These are phyloP conservation scores for Claviceps spartinae DNA, from an alignment of 2,329 filamentous ascomycete genomes.

Conservation along the genomic window DNA sequence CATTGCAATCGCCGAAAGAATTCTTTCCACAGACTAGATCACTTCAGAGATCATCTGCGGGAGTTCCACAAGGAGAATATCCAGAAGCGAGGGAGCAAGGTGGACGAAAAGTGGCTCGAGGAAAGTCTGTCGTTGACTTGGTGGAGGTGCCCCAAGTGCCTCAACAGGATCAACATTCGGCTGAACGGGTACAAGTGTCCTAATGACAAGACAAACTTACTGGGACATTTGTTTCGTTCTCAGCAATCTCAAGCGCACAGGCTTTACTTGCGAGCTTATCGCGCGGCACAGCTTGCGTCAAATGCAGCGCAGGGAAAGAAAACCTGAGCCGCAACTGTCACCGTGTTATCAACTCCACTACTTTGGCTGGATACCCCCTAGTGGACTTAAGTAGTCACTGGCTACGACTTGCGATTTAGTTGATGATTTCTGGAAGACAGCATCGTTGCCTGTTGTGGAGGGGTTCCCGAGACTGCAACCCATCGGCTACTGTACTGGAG, in stretches of 20 bases:
- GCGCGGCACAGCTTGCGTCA: background rate
- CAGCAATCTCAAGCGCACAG: no score
- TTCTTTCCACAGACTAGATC: slow-evolving; percentile 41
- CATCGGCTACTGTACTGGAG: background rate
- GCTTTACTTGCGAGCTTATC: background rate
- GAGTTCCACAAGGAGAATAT: slow-evolving; percentile 43
- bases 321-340: no score
- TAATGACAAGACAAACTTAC: slow-evolving; percentile 25
- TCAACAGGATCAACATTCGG: slow-evolving; percentile 29
- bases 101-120: slow-evolving; percentile 25
- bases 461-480: background rate
- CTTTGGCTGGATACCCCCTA: background rate
- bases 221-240: background rate
- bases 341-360: background rate
- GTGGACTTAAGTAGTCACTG: background rate
- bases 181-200: slow-evolving; percentile 31
- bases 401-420: background rate
- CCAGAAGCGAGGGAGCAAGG: slow-evolving; percentile 28
- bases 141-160: slow-evolving; percentile 43
- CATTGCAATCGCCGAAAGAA: slow-evolving; percentile 29
- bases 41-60: slow-evolving; percentile 43
- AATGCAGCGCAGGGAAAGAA: no score
- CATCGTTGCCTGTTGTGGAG: background rate
- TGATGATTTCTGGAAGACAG: background rate
- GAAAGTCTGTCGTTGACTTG: slow-evolving; percentile 27